Conservation (phyloP, 2,329 filamentous ascomycete genomes). For the Aspergillus thermomutatus region DNA sequence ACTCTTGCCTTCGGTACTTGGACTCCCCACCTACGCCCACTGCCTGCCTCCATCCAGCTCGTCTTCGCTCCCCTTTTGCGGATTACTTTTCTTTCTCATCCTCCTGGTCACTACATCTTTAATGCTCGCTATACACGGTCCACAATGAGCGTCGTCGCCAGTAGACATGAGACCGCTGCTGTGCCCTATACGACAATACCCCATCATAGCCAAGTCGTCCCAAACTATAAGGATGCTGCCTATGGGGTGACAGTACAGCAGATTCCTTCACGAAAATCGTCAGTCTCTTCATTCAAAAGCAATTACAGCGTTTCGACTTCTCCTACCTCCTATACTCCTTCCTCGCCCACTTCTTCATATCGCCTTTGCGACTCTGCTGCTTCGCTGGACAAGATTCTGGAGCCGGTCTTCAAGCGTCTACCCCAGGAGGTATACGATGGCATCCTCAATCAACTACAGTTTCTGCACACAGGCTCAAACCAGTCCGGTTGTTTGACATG, state of each 20-base stretch:
- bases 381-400: constrained; percentile 31
- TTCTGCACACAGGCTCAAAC: constrained; percentile 40
- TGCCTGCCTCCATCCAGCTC: neutral
- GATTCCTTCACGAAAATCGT: constrained; percentile 31
- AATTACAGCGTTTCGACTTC: constrained; percentile 36
- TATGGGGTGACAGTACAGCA: constrained; percentile 29
- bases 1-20: neutral
- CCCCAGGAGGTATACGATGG: constrained; percentile 55
- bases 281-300: constrained; percentile 36
- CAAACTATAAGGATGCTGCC: constrained; percentile 27
- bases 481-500: constrained; percentile 50
- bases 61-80: constrained; percentile 3
- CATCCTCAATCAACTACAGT: constrained; percentile 51
- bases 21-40: neutral
- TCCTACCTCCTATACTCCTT: constrained; percentile 38
- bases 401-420: constrained; percentile 43
- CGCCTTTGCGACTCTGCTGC: constrained; percentile 38
- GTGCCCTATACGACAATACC: constrained; percentile 28
- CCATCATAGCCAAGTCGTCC: constrained; percentile 20
- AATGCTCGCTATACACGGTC: constrained; percentile 15
- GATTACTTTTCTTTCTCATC: constrained; percentile 6
- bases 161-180: constrained; percentile 34
- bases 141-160: constrained; percentile 41
- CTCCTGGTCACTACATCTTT: constrained; percentile 4
- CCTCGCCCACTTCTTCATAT: constrained; percentile 34